Conservation (phyloP, 2,329 filamentous ascomycete species). For the Aspergillus pseudoviridinutans region DNA sequence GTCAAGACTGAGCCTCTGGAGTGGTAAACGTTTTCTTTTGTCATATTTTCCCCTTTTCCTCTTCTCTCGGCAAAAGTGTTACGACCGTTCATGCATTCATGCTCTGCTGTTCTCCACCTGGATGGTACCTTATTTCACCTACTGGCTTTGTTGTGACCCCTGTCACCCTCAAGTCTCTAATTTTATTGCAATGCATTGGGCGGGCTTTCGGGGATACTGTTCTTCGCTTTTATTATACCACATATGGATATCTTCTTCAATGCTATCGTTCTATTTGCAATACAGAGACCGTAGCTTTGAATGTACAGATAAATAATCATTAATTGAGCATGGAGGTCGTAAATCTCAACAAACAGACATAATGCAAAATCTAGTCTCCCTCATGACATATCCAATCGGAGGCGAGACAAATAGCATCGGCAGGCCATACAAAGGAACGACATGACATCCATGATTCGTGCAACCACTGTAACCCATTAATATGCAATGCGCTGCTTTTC, state of each 20-base stretch:
- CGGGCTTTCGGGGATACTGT: neutral
- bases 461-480: no score
- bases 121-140: neutral
- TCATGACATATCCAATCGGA: no score
- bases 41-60: neutral
- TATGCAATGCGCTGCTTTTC: no score
- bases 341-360: no score
- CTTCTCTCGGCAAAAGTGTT: neutral
- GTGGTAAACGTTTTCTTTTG: constrained; percentile 57
- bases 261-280: neutral
- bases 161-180: neutral
- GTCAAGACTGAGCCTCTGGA: constrained; percentile 80
- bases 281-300: no score
- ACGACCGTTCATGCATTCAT: neutral
- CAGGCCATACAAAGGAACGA: no score
- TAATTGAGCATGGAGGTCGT: no score
- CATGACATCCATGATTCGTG: no score
- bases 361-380: no score
- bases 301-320: no score
- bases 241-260: neutral
- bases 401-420: no score
- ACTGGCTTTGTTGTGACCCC: neutral
- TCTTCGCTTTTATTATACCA: neutral
- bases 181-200: neutral
- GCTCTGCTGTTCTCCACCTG: neutral